phyloP scores from a whole-genome alignment of 1,284 basidiomycete species.

The Cutaneotrichosporon curvatum region DNA sequence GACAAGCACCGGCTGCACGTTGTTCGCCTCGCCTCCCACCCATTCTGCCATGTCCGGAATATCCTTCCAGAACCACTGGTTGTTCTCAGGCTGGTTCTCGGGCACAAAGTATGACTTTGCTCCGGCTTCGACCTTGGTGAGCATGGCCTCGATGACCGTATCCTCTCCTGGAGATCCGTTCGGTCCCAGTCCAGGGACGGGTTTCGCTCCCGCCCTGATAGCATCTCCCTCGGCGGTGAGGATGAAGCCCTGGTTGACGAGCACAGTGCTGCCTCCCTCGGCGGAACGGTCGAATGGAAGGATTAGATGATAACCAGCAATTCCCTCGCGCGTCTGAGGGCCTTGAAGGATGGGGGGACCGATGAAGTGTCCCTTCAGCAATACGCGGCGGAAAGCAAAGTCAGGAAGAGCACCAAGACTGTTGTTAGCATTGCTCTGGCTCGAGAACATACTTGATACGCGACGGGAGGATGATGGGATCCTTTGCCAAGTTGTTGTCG shows the following conservation, averaged over 20 bases:
- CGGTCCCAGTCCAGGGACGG: slow-evolving; percentile 27
- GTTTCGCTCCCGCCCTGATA: slow-evolving; percentile 50
- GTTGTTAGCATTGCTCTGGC: neutral
- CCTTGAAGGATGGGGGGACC: slow-evolving; percentile 72
- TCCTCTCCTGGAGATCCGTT: slow-evolving; percentile 26
- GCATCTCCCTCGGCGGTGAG: slow-evolving; percentile 43
- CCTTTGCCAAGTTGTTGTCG: slow-evolving; percentile 77
- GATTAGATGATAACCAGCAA: slow-evolving; percentile 49
- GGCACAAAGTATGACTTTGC: slow-evolving; percentile 63
- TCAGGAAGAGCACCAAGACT: slow-evolving; percentile 60
- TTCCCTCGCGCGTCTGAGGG: slow-evolving; percentile 80
- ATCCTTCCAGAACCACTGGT: slow-evolving; percentile 90
- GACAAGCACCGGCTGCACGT: slow-evolving; percentile 75
- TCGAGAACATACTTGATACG: slow-evolving; percentile 69
- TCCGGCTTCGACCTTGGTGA: slow-evolving; percentile 63
- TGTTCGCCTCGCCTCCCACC: slow-evolving; percentile 60
- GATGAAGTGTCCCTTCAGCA: slow-evolving; percentile 69
- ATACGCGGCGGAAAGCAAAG: slow-evolving; percentile 77
- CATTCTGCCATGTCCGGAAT: slow-evolving; percentile 71
- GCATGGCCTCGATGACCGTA: slow-evolving; percentile 52
- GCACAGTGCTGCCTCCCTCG: slow-evolving; percentile 48
- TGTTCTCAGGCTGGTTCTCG: slow-evolving; percentile 70
- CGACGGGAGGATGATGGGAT: slow-evolving; percentile 70
- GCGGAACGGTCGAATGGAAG: slow-evolving; percentile 19
- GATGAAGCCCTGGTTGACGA: slow-evolving; percentile 91